A percentile compares a stretch with the other conserved stretches of the same genome.
phyloP scores from a whole-genome alignment of 208 protist species.

The Acanthamoeba triangularis region DNA sequence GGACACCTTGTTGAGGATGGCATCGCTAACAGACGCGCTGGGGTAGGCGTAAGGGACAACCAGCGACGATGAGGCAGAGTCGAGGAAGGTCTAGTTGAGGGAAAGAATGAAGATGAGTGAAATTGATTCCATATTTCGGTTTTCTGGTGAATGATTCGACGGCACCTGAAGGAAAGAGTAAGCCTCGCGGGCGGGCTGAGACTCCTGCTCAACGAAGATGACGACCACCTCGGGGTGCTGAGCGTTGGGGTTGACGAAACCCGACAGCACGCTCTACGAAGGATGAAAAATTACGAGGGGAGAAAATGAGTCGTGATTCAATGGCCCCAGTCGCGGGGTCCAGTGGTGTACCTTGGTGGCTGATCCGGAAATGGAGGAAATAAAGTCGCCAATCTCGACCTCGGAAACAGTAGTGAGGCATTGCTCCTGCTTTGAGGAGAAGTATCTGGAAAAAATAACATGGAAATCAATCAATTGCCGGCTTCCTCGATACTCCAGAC shows the following conservation, averaged over 20 bases:
- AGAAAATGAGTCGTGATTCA: background rate
- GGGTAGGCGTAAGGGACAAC: background rate
- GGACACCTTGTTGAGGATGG: background rate
- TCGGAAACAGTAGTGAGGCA: background rate
- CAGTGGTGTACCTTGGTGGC: background rate
- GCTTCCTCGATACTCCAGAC: too few relatives aligned
- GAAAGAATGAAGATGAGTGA: background rate
- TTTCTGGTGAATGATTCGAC: background rate
- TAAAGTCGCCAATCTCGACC: background rate
- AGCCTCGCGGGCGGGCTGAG: constrained; percentile 8
- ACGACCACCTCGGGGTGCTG: background rate
- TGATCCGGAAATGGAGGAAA: background rate
- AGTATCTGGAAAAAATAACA: background rate
- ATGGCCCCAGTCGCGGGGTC: too few relatives aligned
- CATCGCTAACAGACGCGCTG: background rate
- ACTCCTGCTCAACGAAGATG: constrained; percentile 33
- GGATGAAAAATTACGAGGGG: background rate
- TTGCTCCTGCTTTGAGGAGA: background rate
- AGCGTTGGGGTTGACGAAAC: background rate
- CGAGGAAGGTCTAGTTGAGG: constrained; percentile 3
- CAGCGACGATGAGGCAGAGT: background rate
- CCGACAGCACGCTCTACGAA: background rate
- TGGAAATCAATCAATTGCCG: too few relatives aligned
- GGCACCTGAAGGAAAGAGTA: constrained; percentile 40
- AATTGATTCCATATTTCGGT: background rate